Conservation (phyloP, 345 rosid species). For the Garcia nutans region DNA sequence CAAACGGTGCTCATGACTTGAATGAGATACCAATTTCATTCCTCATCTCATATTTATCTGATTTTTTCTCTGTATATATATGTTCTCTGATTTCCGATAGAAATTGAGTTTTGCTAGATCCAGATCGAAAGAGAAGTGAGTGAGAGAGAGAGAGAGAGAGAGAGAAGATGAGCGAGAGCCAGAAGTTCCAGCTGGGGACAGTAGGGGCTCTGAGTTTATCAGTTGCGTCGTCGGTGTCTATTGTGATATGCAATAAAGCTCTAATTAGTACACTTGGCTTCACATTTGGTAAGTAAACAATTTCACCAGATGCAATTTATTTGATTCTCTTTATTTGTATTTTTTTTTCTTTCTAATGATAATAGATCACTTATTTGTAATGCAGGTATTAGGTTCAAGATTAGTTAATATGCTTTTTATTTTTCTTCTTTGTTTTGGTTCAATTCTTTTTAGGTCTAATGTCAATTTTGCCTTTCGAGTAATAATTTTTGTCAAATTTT, state of each 20-base stretch:
- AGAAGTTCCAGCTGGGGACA: constrained; percentile 92
- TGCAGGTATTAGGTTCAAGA: background rate
- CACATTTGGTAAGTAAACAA: constrained; percentile 60
- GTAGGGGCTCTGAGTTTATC: constrained; percentile 90
- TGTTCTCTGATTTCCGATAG: background rate
- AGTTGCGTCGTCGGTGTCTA: constrained; percentile 98
- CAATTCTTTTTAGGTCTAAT: constrained; percentile 5
- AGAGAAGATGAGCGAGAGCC: constrained; percentile 75
- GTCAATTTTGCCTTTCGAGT: background rate
- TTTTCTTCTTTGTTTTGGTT: background rate
- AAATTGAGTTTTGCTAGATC: constrained; percentile 42
- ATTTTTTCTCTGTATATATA: background rate
- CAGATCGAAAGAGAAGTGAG: constrained; percentile 36
- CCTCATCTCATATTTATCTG: background rate
- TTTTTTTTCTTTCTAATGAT: background rate
- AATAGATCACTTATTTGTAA: constrained; percentile 1
- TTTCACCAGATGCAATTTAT: background rate
- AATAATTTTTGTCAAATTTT: background rate
- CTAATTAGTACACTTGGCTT: constrained; percentile 97
- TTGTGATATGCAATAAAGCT: constrained; percentile 99
- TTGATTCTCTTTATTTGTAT: background rate
- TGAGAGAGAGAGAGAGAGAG: constrained; percentile 20
- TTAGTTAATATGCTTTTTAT: background rate
- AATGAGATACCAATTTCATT: constrained; percentile 16
- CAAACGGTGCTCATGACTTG: background rate